Evolutionary conservation across 495 filamentous ascomycete genomes (phyloP).

Genomic region (Aspergillus sparsus): DNA sequence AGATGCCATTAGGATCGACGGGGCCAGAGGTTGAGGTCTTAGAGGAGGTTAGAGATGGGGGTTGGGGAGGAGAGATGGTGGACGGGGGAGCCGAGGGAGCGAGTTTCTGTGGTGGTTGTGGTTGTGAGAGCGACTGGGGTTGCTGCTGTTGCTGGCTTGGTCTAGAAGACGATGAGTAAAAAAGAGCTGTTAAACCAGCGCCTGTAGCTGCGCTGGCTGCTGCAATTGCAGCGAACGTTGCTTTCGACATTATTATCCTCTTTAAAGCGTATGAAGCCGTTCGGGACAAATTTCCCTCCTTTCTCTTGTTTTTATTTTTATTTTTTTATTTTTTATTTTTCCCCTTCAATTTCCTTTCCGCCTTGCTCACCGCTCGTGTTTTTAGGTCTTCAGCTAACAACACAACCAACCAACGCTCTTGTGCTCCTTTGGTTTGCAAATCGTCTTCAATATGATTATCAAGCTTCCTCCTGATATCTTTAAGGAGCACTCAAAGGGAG

Average conservation of each 20-base stretch:
- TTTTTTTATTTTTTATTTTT: too few species aligned
- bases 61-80: slow-evolving; percentile 44
- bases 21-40: slow-evolving; percentile 30
- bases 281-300: too few species aligned
- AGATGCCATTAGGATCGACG: slow-evolving; percentile 85
- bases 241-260: slow-evolving; percentile 67
- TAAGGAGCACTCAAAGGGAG: too few species aligned
- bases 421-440: too few species aligned
- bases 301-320: too few species aligned
- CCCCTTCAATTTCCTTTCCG: too few species aligned
- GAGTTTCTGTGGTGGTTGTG: slow-evolving; percentile 28
- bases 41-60: slow-evolving; percentile 26
- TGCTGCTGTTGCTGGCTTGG: slow-evolving; percentile 43
- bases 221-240: slow-evolving; percentile 83
- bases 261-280: too few species aligned
- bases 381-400: too few species aligned
- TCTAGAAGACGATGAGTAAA: slow-evolving; percentile 63
- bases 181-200: slow-evolving; percentile 76
- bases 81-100: slow-evolving; percentile 37
- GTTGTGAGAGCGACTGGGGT: slow-evolving; percentile 44
- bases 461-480: too few species aligned
- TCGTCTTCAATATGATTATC: too few species aligned
- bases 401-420: too few species aligned
- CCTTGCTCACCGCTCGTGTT: too few species aligned
- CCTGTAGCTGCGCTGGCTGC: slow-evolving; percentile 87